Conservation (phyloP, 2,329 filamentous ascomycete genomes). For the Bipolaris victoriae region DNA sequence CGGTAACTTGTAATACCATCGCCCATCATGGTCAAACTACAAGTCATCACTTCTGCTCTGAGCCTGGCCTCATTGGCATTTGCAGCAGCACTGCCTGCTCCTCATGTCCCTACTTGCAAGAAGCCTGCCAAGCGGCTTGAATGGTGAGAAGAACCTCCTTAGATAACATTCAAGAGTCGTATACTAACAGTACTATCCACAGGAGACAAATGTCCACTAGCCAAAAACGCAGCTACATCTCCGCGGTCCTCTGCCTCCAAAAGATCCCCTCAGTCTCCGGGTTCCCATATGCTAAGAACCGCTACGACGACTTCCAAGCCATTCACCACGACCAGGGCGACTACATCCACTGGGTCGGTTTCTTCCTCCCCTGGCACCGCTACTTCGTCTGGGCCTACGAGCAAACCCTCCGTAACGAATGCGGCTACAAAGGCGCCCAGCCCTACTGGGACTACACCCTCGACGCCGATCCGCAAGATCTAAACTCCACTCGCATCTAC, state of each 20-base stretch:
- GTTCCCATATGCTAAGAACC: conserved; percentile 23
- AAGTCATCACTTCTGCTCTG: conserved; percentile 4
- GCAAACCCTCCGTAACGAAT: conserved; percentile 31
- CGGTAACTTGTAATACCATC: neutral
- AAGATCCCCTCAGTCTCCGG: conserved; percentile 24
- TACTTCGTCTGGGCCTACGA: conserved; percentile 32
- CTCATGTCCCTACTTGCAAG: conserved; percentile 13
- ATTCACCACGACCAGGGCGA: conserved; percentile 30
- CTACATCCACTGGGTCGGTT: conserved; percentile 34
- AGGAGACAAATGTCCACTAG: conserved; percentile 27
- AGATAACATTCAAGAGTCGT: neutral
- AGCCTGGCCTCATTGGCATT: conserved; percentile 15
- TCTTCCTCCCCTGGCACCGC: conserved; percentile 34
- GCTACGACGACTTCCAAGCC: conserved; percentile 34
- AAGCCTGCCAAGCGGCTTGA: conserved; percentile 24
- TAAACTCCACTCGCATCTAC: conserved; percentile 20
- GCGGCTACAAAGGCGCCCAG: conserved; percentile 32
- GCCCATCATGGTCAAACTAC: conserved; percentile 8
- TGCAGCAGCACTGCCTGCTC: conserved; percentile 14
- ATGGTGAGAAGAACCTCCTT: conserved; percentile 16
- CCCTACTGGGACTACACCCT: conserved; percentile 48
- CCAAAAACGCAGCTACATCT: conserved; percentile 31
- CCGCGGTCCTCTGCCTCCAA: conserved; percentile 33
- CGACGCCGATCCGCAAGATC: conserved; percentile 28
- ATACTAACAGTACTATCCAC: neutral